A percentile compares a stretch with the other conserved stretches of the same genome.
phyloP scores from a whole-genome alignment of 179 eudicot species.

The Spinacia oleracea region DNA sequence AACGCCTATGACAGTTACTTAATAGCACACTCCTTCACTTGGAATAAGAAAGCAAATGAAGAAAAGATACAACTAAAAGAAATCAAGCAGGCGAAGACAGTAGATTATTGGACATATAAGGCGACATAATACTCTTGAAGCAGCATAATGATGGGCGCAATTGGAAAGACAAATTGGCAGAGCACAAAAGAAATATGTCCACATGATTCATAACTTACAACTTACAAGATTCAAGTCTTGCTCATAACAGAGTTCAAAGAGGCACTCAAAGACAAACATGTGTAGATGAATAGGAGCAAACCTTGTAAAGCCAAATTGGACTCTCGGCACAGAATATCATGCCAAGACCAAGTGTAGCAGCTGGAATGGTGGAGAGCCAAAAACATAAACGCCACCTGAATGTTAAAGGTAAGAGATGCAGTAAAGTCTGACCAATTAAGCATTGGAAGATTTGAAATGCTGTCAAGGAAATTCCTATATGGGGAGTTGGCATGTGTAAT shows the following conservation, averaged over 20 bases:
- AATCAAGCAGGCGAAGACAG: not conserved
- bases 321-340: conserved; percentile 86
- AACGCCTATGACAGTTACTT: not conserved
- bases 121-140: not conserved
- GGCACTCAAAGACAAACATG: conserved; percentile 7
- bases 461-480: not conserved
- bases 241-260: not conserved
- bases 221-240: not conserved
- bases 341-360: conserved; percentile 66
- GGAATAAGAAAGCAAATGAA: not conserved
- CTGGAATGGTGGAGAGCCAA: conserved; percentile 81
- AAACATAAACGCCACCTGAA: conserved; percentile 94
- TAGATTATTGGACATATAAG: not conserved
- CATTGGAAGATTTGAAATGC: not conserved
- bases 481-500: not conserved
- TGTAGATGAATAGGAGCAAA: conserved; percentile 30
- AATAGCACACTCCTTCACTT: not conserved
- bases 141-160: not conserved
- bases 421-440: not conserved
- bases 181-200: conserved; percentile 8
- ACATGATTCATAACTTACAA: not conserved
- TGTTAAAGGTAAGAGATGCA: conserved; percentile 1
- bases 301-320: conserved; percentile 97
- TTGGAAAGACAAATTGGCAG: not conserved
- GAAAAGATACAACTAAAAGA: not conserved